These are phyloP conservation scores for Cubamyces lactineus DNA, from an alignment of 768 basidiomycete genomes.

Conservation along the genomic window DNA sequence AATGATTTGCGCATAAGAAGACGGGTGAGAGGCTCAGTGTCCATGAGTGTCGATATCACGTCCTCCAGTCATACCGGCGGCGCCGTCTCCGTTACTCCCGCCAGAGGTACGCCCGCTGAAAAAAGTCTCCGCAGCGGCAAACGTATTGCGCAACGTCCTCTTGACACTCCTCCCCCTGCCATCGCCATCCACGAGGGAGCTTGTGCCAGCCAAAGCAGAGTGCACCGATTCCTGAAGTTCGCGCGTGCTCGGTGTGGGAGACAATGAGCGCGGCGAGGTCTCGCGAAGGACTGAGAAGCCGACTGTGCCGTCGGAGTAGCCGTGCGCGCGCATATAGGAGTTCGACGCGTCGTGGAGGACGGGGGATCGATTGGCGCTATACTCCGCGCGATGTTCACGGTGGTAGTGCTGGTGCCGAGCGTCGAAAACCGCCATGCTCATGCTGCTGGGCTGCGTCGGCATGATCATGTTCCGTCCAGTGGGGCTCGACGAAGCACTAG, in stretches of 20 bases:
- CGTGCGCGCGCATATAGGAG: slow-evolving; percentile 22
- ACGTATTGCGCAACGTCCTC: slow-evolving; percentile 65
- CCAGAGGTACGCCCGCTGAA: slow-evolving; percentile 52
- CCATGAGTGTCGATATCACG: slow-evolving; percentile 29
- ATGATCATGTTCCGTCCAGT: slow-evolving; percentile 5
- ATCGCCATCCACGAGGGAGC: slow-evolving; percentile 33
- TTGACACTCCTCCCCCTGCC: slow-evolving; percentile 63
- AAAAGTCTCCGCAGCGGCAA: slow-evolving; percentile 70
- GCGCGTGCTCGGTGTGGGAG: slow-evolving; percentile 39
- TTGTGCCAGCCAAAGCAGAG: slow-evolving; percentile 34
- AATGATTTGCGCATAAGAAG: neutral
- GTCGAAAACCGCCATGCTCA: slow-evolving; percentile 21
- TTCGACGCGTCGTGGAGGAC: slow-evolving; percentile 31
- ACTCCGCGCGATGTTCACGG: slow-evolving; percentile 11
- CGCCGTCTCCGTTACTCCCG: slow-evolving; percentile 25
- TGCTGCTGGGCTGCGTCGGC: slow-evolving; percentile 1
- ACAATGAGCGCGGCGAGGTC: slow-evolving; percentile 23
- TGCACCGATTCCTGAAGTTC: slow-evolving; percentile 49
- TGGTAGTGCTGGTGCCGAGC: slow-evolving; percentile 15
- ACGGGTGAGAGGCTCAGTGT: neutral
- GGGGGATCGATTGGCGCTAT: slow-evolving; percentile 16
- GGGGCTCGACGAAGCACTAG: slow-evolving; percentile 11
- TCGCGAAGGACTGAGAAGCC: slow-evolving; percentile 26
- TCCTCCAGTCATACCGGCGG: slow-evolving; percentile 20
- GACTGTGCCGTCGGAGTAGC: slow-evolving; percentile 11